Percentiles rank a stretch among this genome's conserved stretches.
Evolutionary conservation across 2,329 filamentous ascomycete genomes (phyloP).

Genomic region (Helicocarpus griseus): DNA sequence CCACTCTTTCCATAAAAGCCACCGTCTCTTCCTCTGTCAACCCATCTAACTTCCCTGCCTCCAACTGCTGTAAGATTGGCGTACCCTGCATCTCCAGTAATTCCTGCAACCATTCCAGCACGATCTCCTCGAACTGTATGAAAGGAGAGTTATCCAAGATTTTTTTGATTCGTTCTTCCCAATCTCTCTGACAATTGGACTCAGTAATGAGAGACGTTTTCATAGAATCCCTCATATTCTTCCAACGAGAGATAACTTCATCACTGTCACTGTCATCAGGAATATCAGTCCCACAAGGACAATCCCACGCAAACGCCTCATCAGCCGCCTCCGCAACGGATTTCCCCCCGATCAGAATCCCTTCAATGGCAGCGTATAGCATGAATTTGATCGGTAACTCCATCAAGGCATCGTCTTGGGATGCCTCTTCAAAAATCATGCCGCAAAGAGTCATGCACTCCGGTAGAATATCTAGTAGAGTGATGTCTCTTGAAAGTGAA

Average conservation of each 20-base stretch:
- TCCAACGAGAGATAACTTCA: background rate
- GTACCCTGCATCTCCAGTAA: constrained; percentile 35
- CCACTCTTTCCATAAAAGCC: constrained; percentile 23
- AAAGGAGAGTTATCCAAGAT: constrained; percentile 22
- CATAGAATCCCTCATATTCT: background rate
- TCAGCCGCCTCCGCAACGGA: constrained; percentile 28
- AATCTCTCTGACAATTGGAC: constrained; percentile 8
- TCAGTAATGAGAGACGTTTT: constrained; percentile 2
- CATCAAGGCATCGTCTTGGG: constrained; percentile 33
- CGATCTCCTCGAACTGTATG: constrained; percentile 27
- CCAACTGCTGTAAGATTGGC: constrained; percentile 44
- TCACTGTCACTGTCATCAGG: background rate
- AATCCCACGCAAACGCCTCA: constrained; percentile 39
- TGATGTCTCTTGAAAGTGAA: constrained; percentile 18
- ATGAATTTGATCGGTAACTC: constrained; percentile 40
- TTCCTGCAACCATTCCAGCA: constrained; percentile 34
- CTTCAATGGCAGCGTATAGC: constrained; percentile 42
- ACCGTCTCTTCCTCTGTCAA: constrained; percentile 30
- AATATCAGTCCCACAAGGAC: too few species aligned
- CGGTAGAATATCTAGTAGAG: constrained; percentile 35
- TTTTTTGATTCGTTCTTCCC: constrained; percentile 19
- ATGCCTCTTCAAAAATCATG: constrained; percentile 21
- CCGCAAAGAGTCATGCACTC: constrained; percentile 42
- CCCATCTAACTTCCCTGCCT: constrained; percentile 35
- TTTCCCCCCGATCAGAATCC: constrained; percentile 32